Percentiles rank a stretch among this genome's conserved stretches.
These are phyloP conservation scores for Alternaria conjuncta DNA, from an alignment of 2,329 filamentous ascomycete genomes.

Conservation along the genomic window DNA sequence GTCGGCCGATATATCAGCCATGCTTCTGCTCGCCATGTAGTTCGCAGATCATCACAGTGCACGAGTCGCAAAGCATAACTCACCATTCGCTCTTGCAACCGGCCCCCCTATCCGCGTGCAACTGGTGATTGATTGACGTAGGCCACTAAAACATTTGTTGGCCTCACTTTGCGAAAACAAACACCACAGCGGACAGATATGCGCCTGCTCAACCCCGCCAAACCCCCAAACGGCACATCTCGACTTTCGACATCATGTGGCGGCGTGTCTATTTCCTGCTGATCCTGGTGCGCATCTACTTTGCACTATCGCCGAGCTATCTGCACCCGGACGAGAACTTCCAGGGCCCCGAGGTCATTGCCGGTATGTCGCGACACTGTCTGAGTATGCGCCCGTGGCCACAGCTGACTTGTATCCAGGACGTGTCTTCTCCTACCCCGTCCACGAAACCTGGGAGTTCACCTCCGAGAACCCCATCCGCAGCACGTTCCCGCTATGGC, in stretches of 20 bases:
- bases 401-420: constrained; percentile 60
- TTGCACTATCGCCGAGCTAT: constrained; percentile 93
- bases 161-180: constrained; percentile 22
- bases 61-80: constrained; percentile 13
- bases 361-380: constrained; percentile 63
- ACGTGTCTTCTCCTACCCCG: constrained; percentile 89
- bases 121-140: constrained; percentile 32
- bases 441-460: constrained; percentile 94
- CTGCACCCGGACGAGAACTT: constrained; percentile 99
- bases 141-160: constrained; percentile 30
- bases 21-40: constrained; percentile 23
- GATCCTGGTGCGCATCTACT: constrained; percentile 86
- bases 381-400: neutral
- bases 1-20: constrained; percentile 8
- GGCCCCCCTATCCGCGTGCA: constrained; percentile 32
- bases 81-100: constrained; percentile 5
- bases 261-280: constrained; percentile 86
- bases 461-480: constrained; percentile 86
- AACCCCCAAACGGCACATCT: constrained; percentile 19
- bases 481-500: constrained; percentile 96
- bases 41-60: constrained; percentile 1
- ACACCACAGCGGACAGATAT: constrained; percentile 35
- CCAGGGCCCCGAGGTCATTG: constrained; percentile 95
- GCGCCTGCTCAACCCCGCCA: constrained; percentile 32
- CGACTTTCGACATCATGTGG: constrained; percentile 71